Percentiles rank a stretch among this genome's conserved stretches.
These are phyloP conservation scores for Acacia confusa DNA, from an alignment of 306 rosid genomes.

Conservation along the genomic window DNA sequence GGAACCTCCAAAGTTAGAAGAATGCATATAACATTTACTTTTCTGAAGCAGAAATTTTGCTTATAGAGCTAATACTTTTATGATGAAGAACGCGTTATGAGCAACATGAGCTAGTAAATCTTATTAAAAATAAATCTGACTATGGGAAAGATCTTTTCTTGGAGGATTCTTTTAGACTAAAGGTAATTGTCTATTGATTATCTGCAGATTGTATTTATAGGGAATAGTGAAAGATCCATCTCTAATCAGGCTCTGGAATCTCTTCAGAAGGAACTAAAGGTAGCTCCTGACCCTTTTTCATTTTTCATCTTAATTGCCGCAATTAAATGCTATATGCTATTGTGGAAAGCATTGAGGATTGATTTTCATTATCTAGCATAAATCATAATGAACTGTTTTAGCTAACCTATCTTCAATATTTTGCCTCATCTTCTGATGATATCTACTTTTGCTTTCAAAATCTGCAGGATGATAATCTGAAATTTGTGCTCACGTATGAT, in stretches of 20 bases:
- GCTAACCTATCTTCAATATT: not conserved
- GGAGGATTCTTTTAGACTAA: constrained; percentile 22
- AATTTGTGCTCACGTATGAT: constrained; percentile 45
- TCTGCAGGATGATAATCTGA: constrained; percentile 57
- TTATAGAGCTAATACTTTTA: not conserved
- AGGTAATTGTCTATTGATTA: constrained; percentile 34
- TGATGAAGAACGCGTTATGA: constrained; percentile 19
- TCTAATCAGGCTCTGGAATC: constrained; percentile 44
- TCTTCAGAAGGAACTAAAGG: constrained; percentile 59
- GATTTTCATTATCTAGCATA: constrained; percentile 8
- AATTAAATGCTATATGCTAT: constrained; percentile 2
- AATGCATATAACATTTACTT: constrained; percentile 6
- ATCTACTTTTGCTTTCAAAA: constrained; percentile 23
- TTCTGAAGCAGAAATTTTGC: constrained; percentile 5
- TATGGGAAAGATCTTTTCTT: constrained; percentile 14
- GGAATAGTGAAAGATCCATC: constrained; percentile 38
- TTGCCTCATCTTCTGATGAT: constrained; percentile 25
- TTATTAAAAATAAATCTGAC: constrained; percentile 18
- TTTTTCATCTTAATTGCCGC: constrained; percentile 9
- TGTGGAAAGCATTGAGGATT: not conserved
- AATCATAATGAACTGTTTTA: constrained; percentile 8
- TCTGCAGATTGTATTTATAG: constrained; percentile 67
- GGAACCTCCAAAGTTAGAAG: constrained; percentile 5
- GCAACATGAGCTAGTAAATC: constrained; percentile 16
- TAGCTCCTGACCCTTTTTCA: constrained; percentile 20